A percentile compares a stretch with the other conserved stretches of the same genome.
These are phyloP conservation scores for Oenanthe sinensis DNA, from an alignment of 129 eudicot species.

Conservation along the genomic window DNA sequence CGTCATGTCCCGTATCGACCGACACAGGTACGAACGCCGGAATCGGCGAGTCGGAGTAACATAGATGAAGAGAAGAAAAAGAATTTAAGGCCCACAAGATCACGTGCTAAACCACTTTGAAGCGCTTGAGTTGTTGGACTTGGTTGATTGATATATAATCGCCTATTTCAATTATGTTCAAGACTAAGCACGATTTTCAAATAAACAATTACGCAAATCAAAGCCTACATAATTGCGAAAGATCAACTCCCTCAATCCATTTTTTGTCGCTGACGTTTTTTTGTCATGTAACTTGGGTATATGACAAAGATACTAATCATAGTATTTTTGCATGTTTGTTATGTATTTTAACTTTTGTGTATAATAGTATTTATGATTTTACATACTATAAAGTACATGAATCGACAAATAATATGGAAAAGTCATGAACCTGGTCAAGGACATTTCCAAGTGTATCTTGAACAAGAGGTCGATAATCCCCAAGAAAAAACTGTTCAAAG, in stretches of 20 bases:
- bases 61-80: neutral
- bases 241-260: neutral
- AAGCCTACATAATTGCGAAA: neutral
- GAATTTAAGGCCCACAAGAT: neutral
- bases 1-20: too few relatives aligned
- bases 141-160: neutral
- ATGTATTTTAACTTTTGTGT: neutral
- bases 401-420: neutral
- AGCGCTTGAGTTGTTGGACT: neutral
- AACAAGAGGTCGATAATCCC: slow-evolving; percentile 93
- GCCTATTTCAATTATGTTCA: neutral
- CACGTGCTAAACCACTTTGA: neutral
- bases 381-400: neutral
- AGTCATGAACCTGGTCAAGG: slow-evolving; percentile 71
- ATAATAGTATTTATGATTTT: neutral
- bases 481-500: slow-evolving; percentile 75
- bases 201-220: neutral
- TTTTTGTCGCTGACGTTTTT: neutral
- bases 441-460: slow-evolving; percentile 90
- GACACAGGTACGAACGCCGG: too few relatives aligned
- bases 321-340: neutral
- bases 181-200: neutral
- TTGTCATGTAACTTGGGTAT: neutral
- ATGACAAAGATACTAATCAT: neutral
- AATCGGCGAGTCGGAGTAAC: too few relatives aligned